Base-by-base conservation (phyloP, 768 basidiomycete species). In the Kwoniella newhampshirensis region DNA sequence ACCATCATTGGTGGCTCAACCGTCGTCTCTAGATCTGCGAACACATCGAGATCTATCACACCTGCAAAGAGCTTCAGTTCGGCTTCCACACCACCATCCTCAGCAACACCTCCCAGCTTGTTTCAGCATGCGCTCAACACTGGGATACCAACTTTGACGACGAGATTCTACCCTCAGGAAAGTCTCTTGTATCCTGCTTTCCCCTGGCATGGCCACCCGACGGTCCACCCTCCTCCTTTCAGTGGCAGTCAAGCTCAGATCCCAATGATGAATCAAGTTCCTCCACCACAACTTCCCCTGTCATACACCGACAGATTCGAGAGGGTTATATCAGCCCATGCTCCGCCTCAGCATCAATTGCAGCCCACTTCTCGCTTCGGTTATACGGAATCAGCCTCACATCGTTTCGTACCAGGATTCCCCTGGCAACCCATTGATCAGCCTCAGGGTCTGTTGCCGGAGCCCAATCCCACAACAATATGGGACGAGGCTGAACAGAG, bases 191-290 rank as follows among this genome's bases (percentile, higher is more conserved):
- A 8, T 13, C 32, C 32, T 6, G 13, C 32, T 13, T 28, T 37
- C 37, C 44, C 44, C 12, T 55, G 54, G 54, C 54, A 46, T 8
- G 17, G 13, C 12, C 32, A 45, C 21, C 11, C 23, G 18, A 36
- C 54, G 15, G 23, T 47, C 25, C 54, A 55, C n/a, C 45, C 54
- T 5, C 43, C 54, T 13, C 32, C 13, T 6, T 13, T 32, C 32
- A 32, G 13, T 6, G 13, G 6, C 32, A 6, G 13, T 13, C 13
- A 32, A 32, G 32, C 32, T 6, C 32, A 32, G 32, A 13, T 32
- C 6, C 13, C 32, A 32, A 13, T 32, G 7, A 32, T 13, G 32
- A 13, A 32, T 13, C n/a, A n/a, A n/a, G n/a, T n/a, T n/a, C n/a
- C n/a, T n/a, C n/a, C n/a, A n/a, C n/a, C n/a, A n/a, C n/a, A n/a